Conservation (phyloP, 192 early-diverging fungal species). For the Entrophospora sp. region DNA sequence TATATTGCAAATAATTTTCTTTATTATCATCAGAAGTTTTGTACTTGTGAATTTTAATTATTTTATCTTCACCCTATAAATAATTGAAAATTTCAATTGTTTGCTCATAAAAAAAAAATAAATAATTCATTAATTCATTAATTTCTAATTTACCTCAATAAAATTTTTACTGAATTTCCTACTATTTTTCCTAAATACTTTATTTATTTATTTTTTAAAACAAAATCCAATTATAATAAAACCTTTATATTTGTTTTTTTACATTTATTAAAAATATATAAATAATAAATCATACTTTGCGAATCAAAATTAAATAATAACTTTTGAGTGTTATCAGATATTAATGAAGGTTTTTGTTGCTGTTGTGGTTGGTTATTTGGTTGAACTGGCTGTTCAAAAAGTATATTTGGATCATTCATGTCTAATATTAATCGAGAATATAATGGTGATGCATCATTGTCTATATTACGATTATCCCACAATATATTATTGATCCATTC, state of each 20-base stretch:
- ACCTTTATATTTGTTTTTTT: too few species aligned
- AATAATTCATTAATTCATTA: not conserved
- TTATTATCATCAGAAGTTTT: too few species aligned
- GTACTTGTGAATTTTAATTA: constrained; percentile 87
- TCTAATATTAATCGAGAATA: constrained; percentile 49
- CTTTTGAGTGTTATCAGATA: too few species aligned
- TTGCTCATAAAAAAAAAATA: not conserved
- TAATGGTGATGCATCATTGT: constrained; percentile 39
- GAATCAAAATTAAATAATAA: too few species aligned
- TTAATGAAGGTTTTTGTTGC: too few species aligned
- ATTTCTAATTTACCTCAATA: not conserved
- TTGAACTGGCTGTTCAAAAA: constrained; percentile 57
- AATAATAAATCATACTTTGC: too few species aligned
- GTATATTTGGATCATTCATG: constrained; percentile 68
- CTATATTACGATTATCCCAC: constrained; percentile 62
- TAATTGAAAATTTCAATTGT: not conserved
- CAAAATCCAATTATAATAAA: too few species aligned
- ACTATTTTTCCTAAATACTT: too few species aligned
- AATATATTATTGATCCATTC: constrained; percentile 70
- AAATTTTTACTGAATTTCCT: too few species aligned
- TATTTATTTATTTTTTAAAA: too few species aligned
- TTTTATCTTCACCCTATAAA: constrained; percentile 41
- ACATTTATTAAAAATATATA: too few species aligned
- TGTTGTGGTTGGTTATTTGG: constrained; percentile 27
- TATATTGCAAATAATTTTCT: too few species aligned